Evolutionary conservation across 108 stramenopile species (phyloP).

Genomic region (Ochromonas danica): DNA sequence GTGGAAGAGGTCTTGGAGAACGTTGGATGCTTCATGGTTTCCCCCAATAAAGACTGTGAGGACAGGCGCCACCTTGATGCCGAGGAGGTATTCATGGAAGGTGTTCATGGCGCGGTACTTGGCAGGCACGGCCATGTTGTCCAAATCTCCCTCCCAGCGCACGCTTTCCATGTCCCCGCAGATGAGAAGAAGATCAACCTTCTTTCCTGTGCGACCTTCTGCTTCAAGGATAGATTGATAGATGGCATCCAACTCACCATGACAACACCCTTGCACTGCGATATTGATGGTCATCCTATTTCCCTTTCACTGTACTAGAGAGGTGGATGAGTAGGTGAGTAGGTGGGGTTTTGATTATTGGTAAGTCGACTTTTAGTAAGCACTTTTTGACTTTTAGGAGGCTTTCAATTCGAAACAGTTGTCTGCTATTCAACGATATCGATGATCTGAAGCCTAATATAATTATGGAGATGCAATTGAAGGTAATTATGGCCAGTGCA

Average conservation of each 20-base stretch:
- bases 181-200: constrained; percentile 83
- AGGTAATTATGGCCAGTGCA: too few species aligned
- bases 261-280: constrained; percentile 96
- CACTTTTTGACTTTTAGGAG: too few species aligned
- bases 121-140: constrained; percentile 75
- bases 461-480: too few species aligned
- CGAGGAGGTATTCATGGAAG: constrained; percentile 88
- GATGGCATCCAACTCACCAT: constrained; percentile 91
- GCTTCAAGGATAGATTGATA: constrained; percentile 69
- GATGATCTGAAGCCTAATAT: too few species aligned
- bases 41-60: constrained; percentile 94
- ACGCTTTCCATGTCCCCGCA: constrained; percentile 98
- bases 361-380: too few species aligned
- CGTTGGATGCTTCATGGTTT: constrained; percentile 95
- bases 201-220: constrained; percentile 41
- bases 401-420: too few species aligned
- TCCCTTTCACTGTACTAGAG: too few species aligned
- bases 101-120: constrained; percentile 81
- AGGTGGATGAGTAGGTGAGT: not conserved
- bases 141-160: constrained; percentile 76
- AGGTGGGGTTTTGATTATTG: not conserved
- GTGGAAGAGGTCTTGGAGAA: constrained; percentile 85
- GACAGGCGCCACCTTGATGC: constrained; percentile 76
- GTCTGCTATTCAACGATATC: too few species aligned
- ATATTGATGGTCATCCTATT: constrained; percentile 55